Evolutionary conservation across 1,284 basidiomycete species (phyloP).

Genomic region (Papiliotrema terrestris): DNA sequence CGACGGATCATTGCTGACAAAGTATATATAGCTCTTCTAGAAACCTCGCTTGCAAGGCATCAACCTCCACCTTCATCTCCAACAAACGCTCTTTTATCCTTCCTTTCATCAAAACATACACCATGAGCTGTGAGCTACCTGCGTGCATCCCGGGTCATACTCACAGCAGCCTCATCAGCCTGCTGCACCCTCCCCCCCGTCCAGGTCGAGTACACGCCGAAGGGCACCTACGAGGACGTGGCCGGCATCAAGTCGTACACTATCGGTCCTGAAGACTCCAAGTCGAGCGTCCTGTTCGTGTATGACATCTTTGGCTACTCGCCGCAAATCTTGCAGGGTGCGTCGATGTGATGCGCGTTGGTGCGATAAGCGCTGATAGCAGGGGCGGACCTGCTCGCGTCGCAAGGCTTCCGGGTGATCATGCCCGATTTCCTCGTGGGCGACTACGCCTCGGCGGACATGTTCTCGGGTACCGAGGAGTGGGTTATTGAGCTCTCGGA

Average conservation of each 20-base stretch:
- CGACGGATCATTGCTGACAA: too few species aligned
- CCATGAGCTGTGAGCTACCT: background rate
- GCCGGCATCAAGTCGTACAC: slow-evolving; percentile 47
- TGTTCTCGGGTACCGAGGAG: slow-evolving; percentile 38
- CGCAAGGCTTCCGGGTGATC: slow-evolving; percentile 47
- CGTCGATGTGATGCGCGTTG: slow-evolving; percentile 6
- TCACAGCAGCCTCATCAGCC: slow-evolving; percentile 22
- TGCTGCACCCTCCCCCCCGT: slow-evolving; percentile 54
- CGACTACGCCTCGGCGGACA: slow-evolving; percentile 40
- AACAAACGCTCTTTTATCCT: too few species aligned
- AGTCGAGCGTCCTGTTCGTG: slow-evolving; percentile 34
- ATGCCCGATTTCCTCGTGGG: slow-evolving; percentile 52
- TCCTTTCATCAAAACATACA: background rate
- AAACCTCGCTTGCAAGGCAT: background rate
- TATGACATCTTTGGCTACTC: slow-evolving; percentile 51
- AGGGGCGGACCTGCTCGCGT: slow-evolving; percentile 48
- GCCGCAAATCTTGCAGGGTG: slow-evolving; percentile 52
- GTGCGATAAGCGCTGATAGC: background rate
- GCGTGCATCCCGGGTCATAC: background rate
- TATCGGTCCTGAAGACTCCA: slow-evolving; percentile 35
- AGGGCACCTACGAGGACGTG: slow-evolving; percentile 47
- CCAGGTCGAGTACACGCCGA: slow-evolving; percentile 52
- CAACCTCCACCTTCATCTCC: background rate
- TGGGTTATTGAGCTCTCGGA: slow-evolving; percentile 3
- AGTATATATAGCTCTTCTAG: background rate